Conservation (phyloP, 2,329 filamentous ascomycete genomes). For the Fusarium sp. region DNA sequence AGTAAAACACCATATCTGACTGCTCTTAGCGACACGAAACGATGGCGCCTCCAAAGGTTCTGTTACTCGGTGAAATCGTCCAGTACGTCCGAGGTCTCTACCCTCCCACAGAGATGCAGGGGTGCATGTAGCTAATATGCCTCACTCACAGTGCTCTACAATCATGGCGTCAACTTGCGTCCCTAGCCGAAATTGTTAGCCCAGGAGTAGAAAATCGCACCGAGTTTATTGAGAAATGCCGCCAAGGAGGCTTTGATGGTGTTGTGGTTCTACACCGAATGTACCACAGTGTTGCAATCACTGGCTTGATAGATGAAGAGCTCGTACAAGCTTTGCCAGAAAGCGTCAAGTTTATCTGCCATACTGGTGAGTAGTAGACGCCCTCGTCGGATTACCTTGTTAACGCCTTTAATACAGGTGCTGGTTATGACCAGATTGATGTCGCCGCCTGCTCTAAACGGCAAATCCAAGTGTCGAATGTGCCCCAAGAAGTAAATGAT, state of each 20-base stretch:
- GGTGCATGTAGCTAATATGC: background rate
- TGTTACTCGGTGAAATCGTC: background rate
- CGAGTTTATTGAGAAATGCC: background rate
- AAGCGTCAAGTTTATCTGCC: background rate
- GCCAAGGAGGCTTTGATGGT: background rate
- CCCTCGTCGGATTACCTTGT: accelerated
- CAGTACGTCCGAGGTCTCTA: background rate
- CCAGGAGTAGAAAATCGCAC: background rate
- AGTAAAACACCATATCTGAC: background rate
- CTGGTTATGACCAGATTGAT: background rate
- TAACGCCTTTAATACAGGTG: background rate
- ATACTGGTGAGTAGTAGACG: background rate
- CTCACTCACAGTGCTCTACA: background rate
- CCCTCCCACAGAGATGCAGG: background rate
- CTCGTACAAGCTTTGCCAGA: background rate
- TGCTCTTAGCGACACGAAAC: background rate
- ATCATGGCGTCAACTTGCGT: background rate
- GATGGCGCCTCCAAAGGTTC: background rate
- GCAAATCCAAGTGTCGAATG: background rate
- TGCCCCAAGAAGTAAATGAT: background rate
- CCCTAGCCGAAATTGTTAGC: background rate
- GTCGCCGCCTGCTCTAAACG: background rate
- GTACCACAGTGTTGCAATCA: background rate
- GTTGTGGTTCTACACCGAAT: background rate
- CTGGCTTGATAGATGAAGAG: background rate